Conservation (phyloP, 495 filamentous ascomycete species). For the Penicilliopsis zonata region DNA sequence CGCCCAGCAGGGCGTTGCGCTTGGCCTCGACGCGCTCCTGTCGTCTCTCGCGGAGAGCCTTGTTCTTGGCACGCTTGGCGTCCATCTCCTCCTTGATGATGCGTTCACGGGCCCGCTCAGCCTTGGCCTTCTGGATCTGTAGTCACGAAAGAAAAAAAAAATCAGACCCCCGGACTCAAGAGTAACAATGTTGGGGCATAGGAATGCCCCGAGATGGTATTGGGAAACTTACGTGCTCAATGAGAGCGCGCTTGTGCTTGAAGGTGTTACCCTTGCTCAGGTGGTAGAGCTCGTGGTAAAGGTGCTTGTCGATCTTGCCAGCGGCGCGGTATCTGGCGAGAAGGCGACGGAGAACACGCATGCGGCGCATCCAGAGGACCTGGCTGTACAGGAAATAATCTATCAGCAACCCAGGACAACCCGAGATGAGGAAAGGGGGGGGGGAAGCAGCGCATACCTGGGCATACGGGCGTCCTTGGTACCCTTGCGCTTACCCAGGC, state of each 20-base stretch:
- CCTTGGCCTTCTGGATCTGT: slow-evolving; percentile 99
- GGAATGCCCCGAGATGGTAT: neutral
- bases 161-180: neutral
- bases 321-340: slow-evolving; percentile 98
- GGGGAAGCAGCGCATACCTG: slow-evolving; percentile 48
- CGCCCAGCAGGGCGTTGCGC: slow-evolving; percentile 70
- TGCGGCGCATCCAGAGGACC: slow-evolving; percentile 99
- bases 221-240: slow-evolving; percentile 88
- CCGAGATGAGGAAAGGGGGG: neutral
- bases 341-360: slow-evolving; percentile 95
- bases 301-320: slow-evolving; percentile 99
- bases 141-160: slow-evolving; percentile 9
- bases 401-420: slow-evolving; percentile 4
- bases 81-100: slow-evolving; percentile 98
- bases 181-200: neutral
- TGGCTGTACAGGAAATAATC: slow-evolving; percentile 43
- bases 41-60: slow-evolving; percentile 96
- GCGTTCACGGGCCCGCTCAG: slow-evolving; percentile 92
- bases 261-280: slow-evolving; percentile 99
- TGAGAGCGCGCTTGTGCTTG: slow-evolving; percentile 99
- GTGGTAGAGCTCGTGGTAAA: slow-evolving; percentile 99
- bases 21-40: slow-evolving; percentile 78
- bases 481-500: slow-evolving; percentile 99
- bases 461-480: slow-evolving; percentile 99
- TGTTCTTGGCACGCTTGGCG: slow-evolving; percentile 98